Base-by-base conservation (phyloP, 2,329 filamentous ascomycete genomes). In the Neonectria neomacrospora region DNA sequence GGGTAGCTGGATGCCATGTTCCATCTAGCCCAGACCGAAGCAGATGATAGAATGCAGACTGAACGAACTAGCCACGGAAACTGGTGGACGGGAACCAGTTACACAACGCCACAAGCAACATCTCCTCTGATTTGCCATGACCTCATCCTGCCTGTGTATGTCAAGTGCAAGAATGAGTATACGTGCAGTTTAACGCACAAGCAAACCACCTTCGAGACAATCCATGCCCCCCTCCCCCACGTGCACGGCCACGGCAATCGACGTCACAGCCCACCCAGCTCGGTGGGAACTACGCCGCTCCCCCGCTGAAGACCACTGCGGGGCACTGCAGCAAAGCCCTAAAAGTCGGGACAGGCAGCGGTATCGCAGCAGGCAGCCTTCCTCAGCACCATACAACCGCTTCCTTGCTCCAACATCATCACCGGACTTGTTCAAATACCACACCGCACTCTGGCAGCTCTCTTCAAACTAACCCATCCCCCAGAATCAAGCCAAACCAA, bases 381-480 rank as follows among this genome's bases (percentile, higher is more conserved):
- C 48, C 55, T 65, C 58, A 58, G 64, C 60, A 50, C 53, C 63
- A 59, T 54, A 45, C 23, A 26, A 26, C 23, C 23, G 45, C n/a
- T 5, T 41, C 28, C 26, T 39, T 39, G 52, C 64, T 65, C 18
- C 14, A 14, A 18, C 34, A 14, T 51, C 16, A 55, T 34, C 41
- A 50, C 48, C 61, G n/a, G 20, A 55, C 22, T n/a, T 10, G 6
- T n/a, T 18, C 37, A 18, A 39, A 7, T 4, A 9, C 16, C 1
- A 3, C 5, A 18, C n/a, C 16, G 20, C 50, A 37, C 39, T 28
- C 30, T 23, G 11, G 14, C 28, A 34, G 30, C 23, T 32, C 34
- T 16, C 23, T 30, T 42, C 9, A 42, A 30, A 11, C 9, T 9
- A 39, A 44, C 26, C 22, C 6, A 1, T 30, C 3, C 5, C 45